A percentile compares a stretch with the other conserved stretches of the same genome.
phyloP scores from a whole-genome alignment of 2,329 filamentous ascomycete species.

The Pseudovirgaria hyperparasitica region DNA sequence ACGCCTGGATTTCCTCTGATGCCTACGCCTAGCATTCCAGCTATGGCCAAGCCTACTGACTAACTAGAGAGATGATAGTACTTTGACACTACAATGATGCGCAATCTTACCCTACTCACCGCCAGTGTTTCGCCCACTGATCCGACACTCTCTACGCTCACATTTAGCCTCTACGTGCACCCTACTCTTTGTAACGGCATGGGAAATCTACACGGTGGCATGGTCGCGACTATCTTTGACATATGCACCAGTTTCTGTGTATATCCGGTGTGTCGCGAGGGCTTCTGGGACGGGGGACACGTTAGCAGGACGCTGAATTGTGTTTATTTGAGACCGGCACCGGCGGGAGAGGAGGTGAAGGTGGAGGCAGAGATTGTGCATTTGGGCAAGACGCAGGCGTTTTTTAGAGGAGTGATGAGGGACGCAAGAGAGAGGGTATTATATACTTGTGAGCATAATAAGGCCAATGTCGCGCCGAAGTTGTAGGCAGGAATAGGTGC shows the following conservation, averaged over 20 bases:
- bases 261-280: slow-evolving; percentile 14
- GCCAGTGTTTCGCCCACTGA: slow-evolving; percentile 17
- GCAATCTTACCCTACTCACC: slow-evolving; percentile 21
- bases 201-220: slow-evolving; percentile 40
- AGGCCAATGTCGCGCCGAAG: too few relatives aligned
- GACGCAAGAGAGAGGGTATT: slow-evolving; percentile 22
- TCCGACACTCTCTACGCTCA: slow-evolving; percentile 21
- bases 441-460: slow-evolving; percentile 27
- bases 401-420: slow-evolving; percentile 28
- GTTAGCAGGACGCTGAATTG: slow-evolving; percentile 31
- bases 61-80: too few relatives aligned
- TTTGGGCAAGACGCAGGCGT: slow-evolving; percentile 28
- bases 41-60: too few relatives aligned
- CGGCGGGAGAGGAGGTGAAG: slow-evolving; percentile 25
- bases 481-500: too few relatives aligned
- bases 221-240: slow-evolving; percentile 42
- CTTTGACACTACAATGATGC: slow-evolving; percentile 17
- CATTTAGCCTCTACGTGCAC: slow-evolving; percentile 33
- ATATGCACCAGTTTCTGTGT: slow-evolving; percentile 35
- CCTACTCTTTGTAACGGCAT: slow-evolving; percentile 33
- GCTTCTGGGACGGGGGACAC: slow-evolving; percentile 32
- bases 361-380: slow-evolving; percentile 33
- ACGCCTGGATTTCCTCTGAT: too few relatives aligned
- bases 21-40: too few relatives aligned
- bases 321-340: slow-evolving; percentile 31